Conservation (phyloP, 2,329 filamentous ascomycete genomes). For the Alternaria sp. region DNA sequence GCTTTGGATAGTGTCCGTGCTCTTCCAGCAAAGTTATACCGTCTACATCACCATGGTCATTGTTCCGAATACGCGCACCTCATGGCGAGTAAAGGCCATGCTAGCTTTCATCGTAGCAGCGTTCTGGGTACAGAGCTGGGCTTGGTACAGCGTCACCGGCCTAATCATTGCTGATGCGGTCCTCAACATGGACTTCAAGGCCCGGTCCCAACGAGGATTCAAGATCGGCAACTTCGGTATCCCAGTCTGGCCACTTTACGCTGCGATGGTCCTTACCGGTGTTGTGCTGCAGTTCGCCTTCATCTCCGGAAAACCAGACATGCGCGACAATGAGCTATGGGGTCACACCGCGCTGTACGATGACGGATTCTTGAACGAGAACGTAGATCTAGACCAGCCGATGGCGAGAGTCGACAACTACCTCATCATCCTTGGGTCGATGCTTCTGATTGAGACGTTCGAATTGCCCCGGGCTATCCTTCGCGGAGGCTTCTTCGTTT, state of each 20-base stretch:
- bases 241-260: constrained; percentile 43
- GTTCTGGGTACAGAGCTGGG: constrained; percentile 57
- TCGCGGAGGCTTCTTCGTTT: constrained; percentile 43
- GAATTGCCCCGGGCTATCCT: constrained; percentile 46
- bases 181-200: constrained; percentile 51
- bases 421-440: constrained; percentile 52
- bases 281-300: constrained; percentile 53
- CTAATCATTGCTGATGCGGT: constrained; percentile 57
- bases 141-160: constrained; percentile 54
- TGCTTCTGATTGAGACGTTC: constrained; percentile 51
- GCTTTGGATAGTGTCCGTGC: constrained; percentile 54
- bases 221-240: constrained; percentile 16
- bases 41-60: constrained; percentile 58
- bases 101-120: constrained; percentile 52
- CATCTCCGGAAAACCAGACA: constrained; percentile 47
- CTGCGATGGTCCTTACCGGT: constrained; percentile 42
- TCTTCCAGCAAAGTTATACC: constrained; percentile 57
- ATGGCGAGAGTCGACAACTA: constrained; percentile 53
- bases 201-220: constrained; percentile 25
- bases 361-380: constrained; percentile 45
- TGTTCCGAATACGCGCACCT: constrained; percentile 51
- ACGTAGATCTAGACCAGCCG: constrained; percentile 43
- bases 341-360: constrained; percentile 53
- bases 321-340: constrained; percentile 46
- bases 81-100: constrained; percentile 51